Percentiles rank a stretch among this genome's conserved stretches.
These are phyloP conservation scores for Pichia sp. DNA, from an alignment of 1,139 yeast species.

Conservation along the genomic window DNA sequence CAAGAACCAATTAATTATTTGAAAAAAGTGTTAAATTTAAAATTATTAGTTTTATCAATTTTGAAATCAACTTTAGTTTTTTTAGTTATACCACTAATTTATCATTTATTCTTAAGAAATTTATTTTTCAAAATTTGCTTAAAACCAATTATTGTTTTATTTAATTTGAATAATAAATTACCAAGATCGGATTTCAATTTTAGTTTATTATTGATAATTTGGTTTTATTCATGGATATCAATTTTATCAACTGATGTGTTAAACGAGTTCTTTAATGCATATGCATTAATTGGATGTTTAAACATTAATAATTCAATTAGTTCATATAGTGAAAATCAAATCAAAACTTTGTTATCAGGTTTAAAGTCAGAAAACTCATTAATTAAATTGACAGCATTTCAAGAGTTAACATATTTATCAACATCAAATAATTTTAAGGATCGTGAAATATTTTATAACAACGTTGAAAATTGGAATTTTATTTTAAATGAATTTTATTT, in stretches of 20 bases:
- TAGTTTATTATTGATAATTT: slow-evolving; percentile 32
- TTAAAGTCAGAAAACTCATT: slow-evolving; percentile 51
- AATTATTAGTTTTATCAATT: slow-evolving; percentile 13
- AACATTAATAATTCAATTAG: slow-evolving; percentile 70
- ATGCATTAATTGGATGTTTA: slow-evolving; percentile 76
- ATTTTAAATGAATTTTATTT: slow-evolving; percentile 55
- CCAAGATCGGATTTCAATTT: slow-evolving; percentile 37
- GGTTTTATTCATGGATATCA: slow-evolving; percentile 33
- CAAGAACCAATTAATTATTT: slow-evolving; percentile 34
- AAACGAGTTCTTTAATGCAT: slow-evolving; percentile 62
- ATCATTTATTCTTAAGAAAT: slow-evolving; percentile 39
- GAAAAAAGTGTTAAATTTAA: slow-evolving; percentile 6
- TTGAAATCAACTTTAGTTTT: slow-evolving; percentile 28
- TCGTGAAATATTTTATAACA: slow-evolving; percentile 49
- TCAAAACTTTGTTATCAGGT: slow-evolving; percentile 70
- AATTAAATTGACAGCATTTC: slow-evolving; percentile 63
- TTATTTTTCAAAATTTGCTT: slow-evolving; percentile 14
- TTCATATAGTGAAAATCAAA: slow-evolving; percentile 61
- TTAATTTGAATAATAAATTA: slow-evolving; percentile 31
- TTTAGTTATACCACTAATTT: slow-evolving; percentile 43
- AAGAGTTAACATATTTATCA: slow-evolving; percentile 60
- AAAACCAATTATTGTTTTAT: slow-evolving; percentile 18
- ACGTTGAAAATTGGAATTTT: slow-evolving; percentile 43
- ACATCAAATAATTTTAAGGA: slow-evolving; percentile 43
- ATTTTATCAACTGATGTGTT: slow-evolving; percentile 51